Base-by-base conservation (phyloP, 1,284 basidiomycete genomes). In the Hortiboletus rubellus region DNA sequence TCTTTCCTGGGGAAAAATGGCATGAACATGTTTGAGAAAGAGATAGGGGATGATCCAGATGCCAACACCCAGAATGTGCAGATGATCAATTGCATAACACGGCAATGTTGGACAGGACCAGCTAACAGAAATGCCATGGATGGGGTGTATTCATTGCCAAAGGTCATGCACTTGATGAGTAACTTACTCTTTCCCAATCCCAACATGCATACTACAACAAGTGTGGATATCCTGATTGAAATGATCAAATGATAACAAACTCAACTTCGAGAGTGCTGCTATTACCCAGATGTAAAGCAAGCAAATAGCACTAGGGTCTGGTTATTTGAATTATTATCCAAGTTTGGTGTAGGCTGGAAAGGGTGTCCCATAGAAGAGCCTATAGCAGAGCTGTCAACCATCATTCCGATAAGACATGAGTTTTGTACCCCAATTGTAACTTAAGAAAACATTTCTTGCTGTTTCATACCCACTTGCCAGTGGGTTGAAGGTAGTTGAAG, bases 1-100 rank as follows among this genome's bases (percentile, higher is more conserved):
- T 46, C 50, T 62, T 24, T 63, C 55, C 11, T 58, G 31, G 40
- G 52, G 22, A 48, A 66, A 70, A 11, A 73, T 55, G 5, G 66
- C 73, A 38, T 70, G 64, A 31, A 71, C 62, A 14, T 74, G 72
- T 54, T 66, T 64, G 60, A 70, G 67, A 51, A 75, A 74, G 46
- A 74, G 72, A 50, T 69, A 65, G 2, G 69, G 0, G 69, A 66
- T 5, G 63, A 57, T 43, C 63, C 58, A 8, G 63, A 60, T 42
- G 64, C 55, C 18, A 69, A 34, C n/a, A 68, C 48, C 60, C 63
- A 69, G 55, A 61, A 64, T 51, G 60, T 33, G 31, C 43, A 50
- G 44, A 64, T 22, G 38, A 58, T 60, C 12, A 61, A 41, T 50
- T 54, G 38, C 34, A 64, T 27, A 50, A 58, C 44, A 5, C 55